phyloP scores from a whole-genome alignment of 2,329 filamentous ascomycete genomes.

The Aquanectria penicillioides region DNA sequence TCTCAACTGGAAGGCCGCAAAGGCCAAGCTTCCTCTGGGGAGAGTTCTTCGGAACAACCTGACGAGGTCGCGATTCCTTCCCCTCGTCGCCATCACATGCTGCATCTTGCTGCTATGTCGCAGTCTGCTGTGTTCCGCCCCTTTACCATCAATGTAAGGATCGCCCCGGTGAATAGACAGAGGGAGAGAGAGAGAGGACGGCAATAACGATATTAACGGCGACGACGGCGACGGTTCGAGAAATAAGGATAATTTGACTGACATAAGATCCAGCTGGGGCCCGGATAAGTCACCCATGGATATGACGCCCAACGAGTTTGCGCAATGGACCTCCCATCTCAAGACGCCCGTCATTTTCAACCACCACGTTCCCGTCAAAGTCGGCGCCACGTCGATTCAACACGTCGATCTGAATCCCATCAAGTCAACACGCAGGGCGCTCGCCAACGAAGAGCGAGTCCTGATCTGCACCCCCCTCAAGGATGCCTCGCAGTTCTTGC shows the following conservation, averaged over 20 bases:
- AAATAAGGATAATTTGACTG: conserved; percentile 38
- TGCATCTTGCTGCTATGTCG: conserved; percentile 87
- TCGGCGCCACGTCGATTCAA: conserved; percentile 83
- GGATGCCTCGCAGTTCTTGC: conserved; percentile 83
- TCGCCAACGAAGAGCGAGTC: conserved; percentile 84
- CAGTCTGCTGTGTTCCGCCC: conserved; percentile 80
- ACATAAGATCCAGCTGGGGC: conserved; percentile 75
- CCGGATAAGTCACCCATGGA: conserved; percentile 95
- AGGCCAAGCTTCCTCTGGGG: conserved; percentile 79
- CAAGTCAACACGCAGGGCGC: conserved; percentile 80
- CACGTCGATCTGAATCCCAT: conserved; percentile 87
- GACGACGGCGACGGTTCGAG: too few relatives aligned
- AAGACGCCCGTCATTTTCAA: conserved; percentile 97
- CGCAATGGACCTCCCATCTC: conserved; percentile 86
- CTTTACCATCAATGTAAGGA: conserved; percentile 87
- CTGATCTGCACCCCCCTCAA: conserved; percentile 93
- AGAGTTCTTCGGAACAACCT: conserved; percentile 76
- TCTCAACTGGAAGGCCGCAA: conserved; percentile 91
- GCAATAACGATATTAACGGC: too few relatives aligned
- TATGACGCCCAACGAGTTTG: conserved; percentile 91
- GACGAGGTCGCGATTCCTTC: conserved; percentile 80
- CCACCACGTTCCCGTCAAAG: conserved; percentile 85
- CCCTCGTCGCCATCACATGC: conserved; percentile 76
- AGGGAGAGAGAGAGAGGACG: conserved; percentile 37
- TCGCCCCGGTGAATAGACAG: neutral